Base-by-base conservation (phyloP, 495 filamentous ascomycete genomes). In the Penicillium waksmanii region DNA sequence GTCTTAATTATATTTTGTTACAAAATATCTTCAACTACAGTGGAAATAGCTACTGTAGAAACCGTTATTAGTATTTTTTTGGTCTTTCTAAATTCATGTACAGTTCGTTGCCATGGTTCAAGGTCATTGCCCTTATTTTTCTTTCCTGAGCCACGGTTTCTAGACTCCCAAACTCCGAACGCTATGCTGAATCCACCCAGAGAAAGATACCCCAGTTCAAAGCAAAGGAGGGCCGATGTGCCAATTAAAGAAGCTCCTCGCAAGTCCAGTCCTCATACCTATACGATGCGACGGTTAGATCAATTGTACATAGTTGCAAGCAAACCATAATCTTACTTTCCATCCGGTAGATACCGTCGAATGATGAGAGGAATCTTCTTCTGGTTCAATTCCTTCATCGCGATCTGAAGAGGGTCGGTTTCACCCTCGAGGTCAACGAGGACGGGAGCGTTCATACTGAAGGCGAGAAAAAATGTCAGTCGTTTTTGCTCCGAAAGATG, bases 211-310 rank as follows among this genome's bases (percentile, higher is more conserved):
- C 42, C 42, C 17, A 44, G 15, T 44, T 18, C 42, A 44, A 43
- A 52, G 33, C 46, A 3, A 42, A 54, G 57, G 48, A 58, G 5
- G 11, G 31, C 47, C 38, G 10, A 43, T 64, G 33, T 53, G 43
- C 33, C 43, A 1, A 23, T 60, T 72, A 87, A 42, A 96, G 82
- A 34, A 98, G 80, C 70, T 98, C 95, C 78, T 98, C 95, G 77
- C 93, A 96, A 53, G 92, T 95, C 95, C 95, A 98, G 74, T 98
- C 95, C 81, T 98, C 95, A 71, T 98, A 98, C 78, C 94, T 97
- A 31, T 34, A 25, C 19, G 35, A 31, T 51, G 23, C 27, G 52
- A 17, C 55, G 21, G 40, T 64, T 46, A 60, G 43, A 27, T 6
- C 5, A 55, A 1, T 27, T 43, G 2, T n/a, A 36, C 44, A 19